Evolutionary conservation across 164 flowering plant species (phyloP).

Genomic region (Magnolia changhungtana): DNA sequence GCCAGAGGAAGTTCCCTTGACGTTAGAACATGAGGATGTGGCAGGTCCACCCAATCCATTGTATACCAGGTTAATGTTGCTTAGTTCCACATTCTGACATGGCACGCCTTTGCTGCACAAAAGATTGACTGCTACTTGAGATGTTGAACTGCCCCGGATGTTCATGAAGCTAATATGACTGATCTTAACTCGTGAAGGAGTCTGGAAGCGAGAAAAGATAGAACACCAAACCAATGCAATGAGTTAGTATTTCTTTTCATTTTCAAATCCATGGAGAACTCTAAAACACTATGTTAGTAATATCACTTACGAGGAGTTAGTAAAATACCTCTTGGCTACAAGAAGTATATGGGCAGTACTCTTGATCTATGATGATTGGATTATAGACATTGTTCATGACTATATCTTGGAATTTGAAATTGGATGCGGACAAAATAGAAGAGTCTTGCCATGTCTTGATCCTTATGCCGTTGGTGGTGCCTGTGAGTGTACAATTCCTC

Average conservation of each 20-base stretch:
- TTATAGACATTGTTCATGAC: conserved; percentile 41
- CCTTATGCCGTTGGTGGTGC: conserved; percentile 53
- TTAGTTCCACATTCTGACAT: conserved; percentile 19
- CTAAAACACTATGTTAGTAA: neutral
- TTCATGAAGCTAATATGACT: conserved; percentile 19
- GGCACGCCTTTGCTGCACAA: conserved; percentile 21
- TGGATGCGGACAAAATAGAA: conserved; percentile 21
- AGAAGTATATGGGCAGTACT: conserved; percentile 30
- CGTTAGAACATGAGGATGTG: conserved; percentile 36
- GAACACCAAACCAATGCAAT: neutral
- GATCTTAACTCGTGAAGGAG: conserved; percentile 23
- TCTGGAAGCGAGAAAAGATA: conserved; percentile 3
- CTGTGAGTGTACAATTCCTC: conserved; percentile 37
- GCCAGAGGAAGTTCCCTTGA: conserved; percentile 13
- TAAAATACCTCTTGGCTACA: conserved; percentile 3
- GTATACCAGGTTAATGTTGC: conserved; percentile 24
- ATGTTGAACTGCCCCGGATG: conserved; percentile 25
- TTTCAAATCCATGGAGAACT: too few species aligned
- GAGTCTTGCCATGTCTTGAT: conserved; percentile 49
- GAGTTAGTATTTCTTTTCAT: neutral
- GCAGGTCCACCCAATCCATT: conserved; percentile 14
- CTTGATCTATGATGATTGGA: conserved; percentile 66
- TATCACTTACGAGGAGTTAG: too few species aligned
- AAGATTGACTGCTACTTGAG: conserved; percentile 17
- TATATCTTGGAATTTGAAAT: conserved; percentile 41